Evolutionary conservation across 1,284 basidiomycete genomes (phyloP).

Genomic region (Cystobasidiaceae sp.): DNA sequence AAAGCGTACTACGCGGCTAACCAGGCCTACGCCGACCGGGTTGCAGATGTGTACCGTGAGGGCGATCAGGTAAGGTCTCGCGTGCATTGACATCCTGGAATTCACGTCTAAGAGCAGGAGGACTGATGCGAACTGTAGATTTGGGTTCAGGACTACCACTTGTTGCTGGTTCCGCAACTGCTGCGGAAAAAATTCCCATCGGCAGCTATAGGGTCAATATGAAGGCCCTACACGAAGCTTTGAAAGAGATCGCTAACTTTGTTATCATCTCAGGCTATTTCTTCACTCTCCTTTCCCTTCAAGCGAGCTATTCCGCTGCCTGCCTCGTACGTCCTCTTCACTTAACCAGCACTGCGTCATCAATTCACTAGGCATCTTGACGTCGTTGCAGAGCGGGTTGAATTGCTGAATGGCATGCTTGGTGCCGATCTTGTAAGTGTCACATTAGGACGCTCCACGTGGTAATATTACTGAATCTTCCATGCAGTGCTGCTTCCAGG

Average conservation of each 20-base stretch:
- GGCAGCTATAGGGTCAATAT: constrained; percentile 62
- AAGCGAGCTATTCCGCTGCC: constrained; percentile 89
- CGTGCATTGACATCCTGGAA: too few relatives aligned
- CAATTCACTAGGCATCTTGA: constrained; percentile 3
- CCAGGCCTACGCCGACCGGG: constrained; percentile 71
- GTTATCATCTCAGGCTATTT: constrained; percentile 57
- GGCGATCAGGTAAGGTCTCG: constrained; percentile 73
- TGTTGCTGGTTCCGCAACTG: constrained; percentile 81
- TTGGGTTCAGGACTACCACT: constrained; percentile 62
- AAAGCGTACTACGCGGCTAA: constrained; percentile 80
- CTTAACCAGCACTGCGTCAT: constrained; percentile 45
- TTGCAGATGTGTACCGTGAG: constrained; percentile 69
- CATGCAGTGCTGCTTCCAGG: constrained; percentile 34
- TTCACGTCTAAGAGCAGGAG: too few relatives aligned
- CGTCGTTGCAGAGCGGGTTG: constrained; percentile 61
- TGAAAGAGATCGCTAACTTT: neutral
- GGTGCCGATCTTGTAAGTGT: constrained; percentile 73
- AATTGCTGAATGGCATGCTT: constrained; percentile 96
- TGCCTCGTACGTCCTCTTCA: constrained; percentile 60
- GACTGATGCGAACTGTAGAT: too few relatives aligned
- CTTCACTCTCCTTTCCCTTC: constrained; percentile 97
- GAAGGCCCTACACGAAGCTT: neutral
- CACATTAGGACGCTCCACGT: constrained; percentile 65
- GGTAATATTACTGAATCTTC: neutral
- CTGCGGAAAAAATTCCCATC: constrained; percentile 72